phyloP scores from a whole-genome alignment of 2,329 filamentous ascomycete genomes.

The Cytospora piceicola region DNA sequence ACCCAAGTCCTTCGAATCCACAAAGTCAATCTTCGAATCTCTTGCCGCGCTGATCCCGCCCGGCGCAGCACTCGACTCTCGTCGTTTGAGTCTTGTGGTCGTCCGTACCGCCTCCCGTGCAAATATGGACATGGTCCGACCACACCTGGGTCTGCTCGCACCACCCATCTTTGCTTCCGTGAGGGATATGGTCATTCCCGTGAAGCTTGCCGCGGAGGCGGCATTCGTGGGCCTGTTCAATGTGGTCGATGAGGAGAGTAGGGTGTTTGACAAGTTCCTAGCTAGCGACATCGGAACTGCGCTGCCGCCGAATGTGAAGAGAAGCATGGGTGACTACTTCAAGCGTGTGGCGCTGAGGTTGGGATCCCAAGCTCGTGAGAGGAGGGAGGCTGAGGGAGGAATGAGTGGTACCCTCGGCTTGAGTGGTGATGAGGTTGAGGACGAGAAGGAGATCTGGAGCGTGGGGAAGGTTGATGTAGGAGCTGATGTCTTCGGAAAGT shows the following conservation, averaged over 20 bases:
- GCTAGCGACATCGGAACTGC: constrained; percentile 65
- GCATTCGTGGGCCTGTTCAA: constrained; percentile 90
- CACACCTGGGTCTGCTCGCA: constrained; percentile 79
- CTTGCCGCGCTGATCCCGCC: constrained; percentile 77
- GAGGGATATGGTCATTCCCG: constrained; percentile 87
- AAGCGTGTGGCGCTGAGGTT: constrained; percentile 86
- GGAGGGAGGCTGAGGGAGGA: constrained; percentile 89
- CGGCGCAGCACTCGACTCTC: constrained; percentile 78
- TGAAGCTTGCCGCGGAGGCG: constrained; percentile 93
- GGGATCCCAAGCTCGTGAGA: constrained; percentile 84
- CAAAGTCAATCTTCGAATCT: constrained; percentile 78
- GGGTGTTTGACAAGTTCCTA: constrained; percentile 91
- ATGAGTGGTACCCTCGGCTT: constrained; percentile 77
- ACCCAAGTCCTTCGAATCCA: constrained; percentile 72
- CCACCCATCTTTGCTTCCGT: constrained; percentile 87
- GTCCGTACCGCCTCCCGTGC: constrained; percentile 81
- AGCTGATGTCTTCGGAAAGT: constrained; percentile 60
- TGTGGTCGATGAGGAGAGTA: constrained; percentile 83
- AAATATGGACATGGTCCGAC: constrained; percentile 78
- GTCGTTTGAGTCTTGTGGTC: constrained; percentile 84
- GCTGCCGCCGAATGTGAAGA: constrained; percentile 73
- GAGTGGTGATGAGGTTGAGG: constrained; percentile 88
- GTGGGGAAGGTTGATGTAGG: constrained; percentile 84
- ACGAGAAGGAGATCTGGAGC: constrained; percentile 95
- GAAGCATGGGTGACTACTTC: constrained; percentile 96